Evolutionary conservation across 2,329 filamentous ascomycete species (phyloP), one percentile per base, ranked within the genome.

Genomic region (Fusarium tjaetaba): DNA sequence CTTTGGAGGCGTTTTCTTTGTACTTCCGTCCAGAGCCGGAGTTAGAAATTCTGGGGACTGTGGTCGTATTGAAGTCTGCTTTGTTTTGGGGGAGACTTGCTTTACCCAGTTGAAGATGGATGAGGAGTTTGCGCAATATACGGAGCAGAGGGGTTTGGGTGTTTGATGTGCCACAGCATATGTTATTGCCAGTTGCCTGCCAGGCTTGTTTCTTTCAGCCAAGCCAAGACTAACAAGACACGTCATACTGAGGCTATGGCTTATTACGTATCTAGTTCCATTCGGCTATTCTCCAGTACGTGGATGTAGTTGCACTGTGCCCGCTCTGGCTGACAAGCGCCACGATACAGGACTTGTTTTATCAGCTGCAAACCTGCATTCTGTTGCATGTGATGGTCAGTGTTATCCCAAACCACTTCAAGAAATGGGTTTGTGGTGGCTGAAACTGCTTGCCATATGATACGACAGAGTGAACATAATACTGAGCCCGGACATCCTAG

Each of bases 21-120:
- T 66, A 11, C 56, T 71, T 41, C 72, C 67, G 0, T 56, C 46
- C 2, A 49, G 70, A 14, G 61, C 53, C 4, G 58, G 53, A 2
- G 10, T 52, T 0, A 24, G 43, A 9, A 30, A 34, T 10, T 32
- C 45, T 7, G 14, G 32, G 4, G 36, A 58, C 1, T 58, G 66
- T 52, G 61, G 71, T 30, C 64, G 63, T 1, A 64, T 74, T 4
- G 61, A 71, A 22, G 68, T 73, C 2, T 73, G 72, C 7, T 61
- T 73, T 18, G 60, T 58, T 14, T 20, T 71, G 2, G 67, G 64
- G 34, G 58, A 66, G 45, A 57, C 36, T 20, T 38, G 10, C 10
- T 38, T 11, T 20, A 18, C 36, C 36, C 34, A 52, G 4, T 26
- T 71, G 20, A 39, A 69, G 42, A 58, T 64, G 46, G 67, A 74